These are phyloP conservation scores for Xenoacremonium recifei DNA, from an alignment of 2,329 filamentous ascomycete species.

Conservation along the genomic window DNA sequence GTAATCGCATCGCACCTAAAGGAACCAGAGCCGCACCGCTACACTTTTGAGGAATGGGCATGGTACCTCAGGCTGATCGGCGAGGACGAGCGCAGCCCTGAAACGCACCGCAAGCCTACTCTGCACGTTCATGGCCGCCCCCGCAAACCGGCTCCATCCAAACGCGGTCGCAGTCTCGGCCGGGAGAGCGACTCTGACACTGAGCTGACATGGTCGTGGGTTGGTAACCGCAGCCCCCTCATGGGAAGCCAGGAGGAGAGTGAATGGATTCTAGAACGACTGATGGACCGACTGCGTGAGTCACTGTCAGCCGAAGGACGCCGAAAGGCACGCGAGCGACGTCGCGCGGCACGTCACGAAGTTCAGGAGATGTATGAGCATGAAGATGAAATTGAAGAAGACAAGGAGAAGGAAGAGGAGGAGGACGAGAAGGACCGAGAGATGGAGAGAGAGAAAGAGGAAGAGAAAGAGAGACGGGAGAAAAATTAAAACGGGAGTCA, in stretches of 20 bases:
- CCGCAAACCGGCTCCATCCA: conserved; percentile 31
- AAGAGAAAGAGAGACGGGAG: too few species aligned
- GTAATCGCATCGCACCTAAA: conserved; percentile 62
- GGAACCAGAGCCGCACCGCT: conserved; percentile 58
- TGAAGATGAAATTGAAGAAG: too few species aligned
- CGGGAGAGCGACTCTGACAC: conserved; percentile 23
- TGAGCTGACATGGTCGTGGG: conserved; percentile 64
- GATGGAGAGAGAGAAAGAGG: too few species aligned
- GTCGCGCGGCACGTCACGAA: too few species aligned
- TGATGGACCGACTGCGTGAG: conserved; percentile 53
- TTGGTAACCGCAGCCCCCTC: conserved; percentile 66
- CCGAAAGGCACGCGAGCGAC: conserved; percentile 11
- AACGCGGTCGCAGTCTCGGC: conserved; percentile 16
- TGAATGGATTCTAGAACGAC: conserved; percentile 69
- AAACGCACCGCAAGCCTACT: conserved; percentile 50
- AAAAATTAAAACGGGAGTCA: too few species aligned
- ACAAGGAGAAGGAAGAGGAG: too few species aligned
- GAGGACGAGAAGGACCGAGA: too few species aligned
- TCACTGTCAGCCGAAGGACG: conserved; percentile 23
- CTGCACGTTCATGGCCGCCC: too few species aligned
- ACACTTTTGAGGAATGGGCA: conserved; percentile 83
- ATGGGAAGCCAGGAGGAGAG: conserved; percentile 68
- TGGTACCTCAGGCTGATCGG: conserved; percentile 79
- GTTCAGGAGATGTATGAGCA: too few species aligned
- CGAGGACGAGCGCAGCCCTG: conserved; percentile 55